These are phyloP conservation scores for Didymella sp. DNA, from an alignment of 2,329 filamentous ascomycete genomes.

Conservation along the genomic window DNA sequence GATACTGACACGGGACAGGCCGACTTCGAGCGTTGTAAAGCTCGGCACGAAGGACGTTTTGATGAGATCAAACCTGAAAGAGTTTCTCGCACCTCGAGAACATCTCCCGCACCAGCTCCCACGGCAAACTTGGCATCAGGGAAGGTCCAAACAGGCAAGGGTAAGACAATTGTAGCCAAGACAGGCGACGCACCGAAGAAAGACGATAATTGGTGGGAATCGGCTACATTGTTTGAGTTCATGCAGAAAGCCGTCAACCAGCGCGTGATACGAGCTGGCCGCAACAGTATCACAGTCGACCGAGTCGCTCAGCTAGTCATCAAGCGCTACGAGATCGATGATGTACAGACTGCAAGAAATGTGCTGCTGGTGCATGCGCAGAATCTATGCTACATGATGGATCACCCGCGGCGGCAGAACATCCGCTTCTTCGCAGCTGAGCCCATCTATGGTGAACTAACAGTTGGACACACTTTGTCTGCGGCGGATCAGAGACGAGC, in stretches of 20 bases:
- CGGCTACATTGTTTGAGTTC: constrained; percentile 49
- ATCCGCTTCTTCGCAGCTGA: constrained; percentile 40
- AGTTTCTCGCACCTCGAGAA: constrained; percentile 16
- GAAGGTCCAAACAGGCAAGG: constrained; percentile 8
- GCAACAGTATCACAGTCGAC: constrained; percentile 43
- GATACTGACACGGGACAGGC: constrained; percentile 29
- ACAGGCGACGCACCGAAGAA: constrained; percentile 40
- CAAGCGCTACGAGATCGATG: constrained; percentile 49
- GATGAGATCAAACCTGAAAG: constrained; percentile 24
- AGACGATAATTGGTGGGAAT: constrained; percentile 51
- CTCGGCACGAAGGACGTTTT: constrained; percentile 40
- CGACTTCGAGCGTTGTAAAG: constrained; percentile 42
- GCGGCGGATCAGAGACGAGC: constrained; percentile 42
- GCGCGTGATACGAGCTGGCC: constrained; percentile 34
- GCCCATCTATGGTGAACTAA: constrained; percentile 44
- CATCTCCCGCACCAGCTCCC: constrained; percentile 15
- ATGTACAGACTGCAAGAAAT: constrained; percentile 40
- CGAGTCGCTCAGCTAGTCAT: constrained; percentile 45
- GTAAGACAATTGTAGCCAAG: constrained; percentile 19
- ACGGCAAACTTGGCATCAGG: background rate
- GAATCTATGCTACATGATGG: constrained; percentile 51
- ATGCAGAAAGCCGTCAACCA: constrained; percentile 50
- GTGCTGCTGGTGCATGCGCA: constrained; percentile 47
- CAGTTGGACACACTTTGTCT: constrained; percentile 35
- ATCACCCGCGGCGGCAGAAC: constrained; percentile 42